Base-by-base conservation (phyloP, 108 stramenopile genomes). In the Schizochytrium sp. region DNA sequence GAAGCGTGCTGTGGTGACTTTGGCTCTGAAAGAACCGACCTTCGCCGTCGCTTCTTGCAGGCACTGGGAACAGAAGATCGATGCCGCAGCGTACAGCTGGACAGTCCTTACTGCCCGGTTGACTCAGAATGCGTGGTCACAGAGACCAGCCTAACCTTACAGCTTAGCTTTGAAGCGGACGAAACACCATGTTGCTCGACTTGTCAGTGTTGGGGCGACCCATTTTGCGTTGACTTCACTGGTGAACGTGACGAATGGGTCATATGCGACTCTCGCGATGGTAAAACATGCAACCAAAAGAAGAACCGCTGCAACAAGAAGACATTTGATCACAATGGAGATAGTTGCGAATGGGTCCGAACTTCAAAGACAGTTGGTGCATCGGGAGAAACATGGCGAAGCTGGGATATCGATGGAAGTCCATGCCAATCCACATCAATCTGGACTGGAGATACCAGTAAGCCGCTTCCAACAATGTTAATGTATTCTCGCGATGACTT, bases 401-500 rank as follows among this genome's bases (percentile, higher is more conserved):
- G 59, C n/a, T 17, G 17, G 17, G 59, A 19, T 60, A 17, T 60
- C 28, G 28, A 28, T 28, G 28, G 28, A 28, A 28, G 28, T 28
- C 28, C 28, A 28, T 28, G 28, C 28, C n/a, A 19, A 17, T n/a
- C 19, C 19, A 17, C 17, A n/a, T n/a, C 59, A 17, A 19, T 60
- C 19, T n/a, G 19, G 19, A n/a, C 59, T n/a, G 17, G 59, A 60
- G 19, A 19, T 60, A 19, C n/a, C 59, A 19, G 59, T 60, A 17
- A 60, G 59, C n/a, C 19, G 59, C 59, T 60, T 19, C 59, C 59
- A 0, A 60, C 59, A 17, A 60, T 60, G 59, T 0, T 19, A 17
- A 60, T 60, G 59, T 60, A 60, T n/a, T 60, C 59, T 60, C 59
- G 59, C 59, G 17, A 17, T 60, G 59, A n/a, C 17, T 60, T 60